phyloP scores from a whole-genome alignment of 2,329 filamentous ascomycete genomes.

The Lasiodiplodia sp. region DNA sequence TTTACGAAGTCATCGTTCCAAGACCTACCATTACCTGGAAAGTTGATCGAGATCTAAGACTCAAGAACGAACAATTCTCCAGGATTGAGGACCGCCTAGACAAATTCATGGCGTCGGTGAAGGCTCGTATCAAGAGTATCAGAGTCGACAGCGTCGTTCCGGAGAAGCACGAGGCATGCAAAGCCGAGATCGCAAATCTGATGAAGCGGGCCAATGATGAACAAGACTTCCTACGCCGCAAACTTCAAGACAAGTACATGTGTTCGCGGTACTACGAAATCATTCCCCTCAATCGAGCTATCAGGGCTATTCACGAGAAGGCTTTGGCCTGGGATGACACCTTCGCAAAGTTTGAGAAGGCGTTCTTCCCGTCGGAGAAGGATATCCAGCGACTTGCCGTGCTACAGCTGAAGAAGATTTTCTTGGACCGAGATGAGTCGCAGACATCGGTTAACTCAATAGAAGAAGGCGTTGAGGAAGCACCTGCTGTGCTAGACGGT shows the following conservation, averaged over 20 bases:
- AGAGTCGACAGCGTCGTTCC: conserved; percentile 89
- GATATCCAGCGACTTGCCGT: conserved; percentile 93
- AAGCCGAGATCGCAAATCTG: conserved; percentile 79
- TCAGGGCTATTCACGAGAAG: conserved; percentile 90
- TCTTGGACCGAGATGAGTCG: conserved; percentile 84
- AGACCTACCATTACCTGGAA: conserved; percentile 94
- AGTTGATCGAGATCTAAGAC: conserved; percentile 87
- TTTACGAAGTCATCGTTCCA: conserved; percentile 94
- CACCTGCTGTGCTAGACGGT: conserved; percentile 35
- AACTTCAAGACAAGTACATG: conserved; percentile 89
- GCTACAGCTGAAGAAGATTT: conserved; percentile 92
- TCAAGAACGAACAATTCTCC: conserved; percentile 91
- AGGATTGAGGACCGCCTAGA: conserved; percentile 83
- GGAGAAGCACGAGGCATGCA: conserved; percentile 84
- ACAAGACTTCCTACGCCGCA: conserved; percentile 73
- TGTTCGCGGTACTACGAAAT: conserved; percentile 96
- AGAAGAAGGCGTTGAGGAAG: conserved; percentile 67
- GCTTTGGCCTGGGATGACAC: conserved; percentile 91
- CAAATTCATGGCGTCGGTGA: conserved; percentile 88
- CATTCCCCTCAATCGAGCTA: conserved; percentile 87
- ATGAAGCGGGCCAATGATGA: conserved; percentile 84
- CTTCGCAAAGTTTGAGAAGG: conserved; percentile 88
- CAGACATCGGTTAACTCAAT: conserved; percentile 75
- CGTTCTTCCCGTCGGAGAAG: conserved; percentile 93
- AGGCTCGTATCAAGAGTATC: conserved; percentile 82